Conservation (phyloP, 441 rosid species). For the Hura crepitans region DNA sequence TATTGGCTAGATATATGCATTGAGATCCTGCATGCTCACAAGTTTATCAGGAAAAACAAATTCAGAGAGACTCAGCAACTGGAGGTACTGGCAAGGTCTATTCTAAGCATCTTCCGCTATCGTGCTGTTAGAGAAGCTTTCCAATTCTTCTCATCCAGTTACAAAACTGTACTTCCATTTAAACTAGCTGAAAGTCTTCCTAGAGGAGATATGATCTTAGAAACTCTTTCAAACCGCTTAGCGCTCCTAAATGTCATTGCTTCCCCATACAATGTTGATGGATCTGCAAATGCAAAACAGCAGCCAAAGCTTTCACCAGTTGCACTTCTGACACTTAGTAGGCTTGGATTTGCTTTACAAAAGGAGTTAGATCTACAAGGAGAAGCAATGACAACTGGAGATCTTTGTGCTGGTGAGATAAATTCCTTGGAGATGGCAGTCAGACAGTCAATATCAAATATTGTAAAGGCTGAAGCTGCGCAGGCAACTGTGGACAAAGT, state of each 20-base stretch:
- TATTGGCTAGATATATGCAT: conserved; percentile 81
- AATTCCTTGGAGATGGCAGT: conserved; percentile 74
- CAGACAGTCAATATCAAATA: conserved; percentile 60
- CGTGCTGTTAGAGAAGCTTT: conserved; percentile 78
- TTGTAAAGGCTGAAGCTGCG: conserved; percentile 82
- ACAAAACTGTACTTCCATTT: conserved; percentile 72
- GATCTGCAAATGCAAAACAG: conserved; percentile 41
- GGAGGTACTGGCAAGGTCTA: conserved; percentile 71
- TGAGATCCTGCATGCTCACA: conserved; percentile 71
- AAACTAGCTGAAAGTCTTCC: conserved; percentile 94
- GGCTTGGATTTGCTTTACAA: conserved; percentile 54
- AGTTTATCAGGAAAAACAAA: conserved; percentile 56
- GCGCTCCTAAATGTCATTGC: conserved; percentile 41
- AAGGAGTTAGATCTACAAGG: conserved; percentile 40
- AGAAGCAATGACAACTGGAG: conserved; percentile 44
- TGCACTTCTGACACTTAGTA: conserved; percentile 53
- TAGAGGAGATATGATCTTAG: conserved; percentile 69
- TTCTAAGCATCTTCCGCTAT: conserved; percentile 63
- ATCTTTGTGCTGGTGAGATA: conserved; percentile 72
- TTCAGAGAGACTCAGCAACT: conserved; percentile 55
- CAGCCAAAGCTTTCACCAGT: conserved; percentile 51
- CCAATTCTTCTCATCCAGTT: conserved; percentile 64
- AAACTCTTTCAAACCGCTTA: conserved; percentile 57
- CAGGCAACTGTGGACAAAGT: conserved; percentile 89
- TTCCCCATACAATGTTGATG: conserved; percentile 32